These are phyloP conservation scores for Phlebopus sp. DNA, from an alignment of 1,284 basidiomycete genomes.

Conservation along the genomic window DNA sequence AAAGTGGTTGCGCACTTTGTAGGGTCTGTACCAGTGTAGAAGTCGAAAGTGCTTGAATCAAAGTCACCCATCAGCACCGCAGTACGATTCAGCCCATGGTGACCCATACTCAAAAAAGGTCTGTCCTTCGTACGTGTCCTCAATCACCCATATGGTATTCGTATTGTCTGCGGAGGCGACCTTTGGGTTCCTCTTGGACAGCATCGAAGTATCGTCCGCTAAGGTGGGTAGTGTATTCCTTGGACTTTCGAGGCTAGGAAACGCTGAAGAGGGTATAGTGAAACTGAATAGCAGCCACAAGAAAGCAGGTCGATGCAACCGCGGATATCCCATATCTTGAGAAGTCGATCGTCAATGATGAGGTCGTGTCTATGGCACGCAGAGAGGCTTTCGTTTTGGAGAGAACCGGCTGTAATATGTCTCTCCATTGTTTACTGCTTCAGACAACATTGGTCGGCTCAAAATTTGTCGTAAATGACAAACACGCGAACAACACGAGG, in stretches of 20 bases:
- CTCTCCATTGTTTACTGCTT: not conserved
- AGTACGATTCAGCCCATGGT: not conserved
- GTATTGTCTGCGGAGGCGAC: constrained; percentile 42
- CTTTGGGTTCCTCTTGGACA: constrained; percentile 21
- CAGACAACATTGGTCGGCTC: not conserved
- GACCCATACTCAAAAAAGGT: constrained; percentile 53
- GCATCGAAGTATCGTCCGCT: not conserved
- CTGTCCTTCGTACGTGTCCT: constrained; percentile 52
- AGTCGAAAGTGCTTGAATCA: constrained; percentile 48
- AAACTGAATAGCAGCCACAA: constrained; percentile 14
- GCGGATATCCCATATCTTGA: constrained; percentile 17
- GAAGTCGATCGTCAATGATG: constrained; percentile 5
- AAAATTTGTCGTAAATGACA: constrained; percentile 13
- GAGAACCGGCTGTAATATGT: not conserved
- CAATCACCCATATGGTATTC: constrained; percentile 51
- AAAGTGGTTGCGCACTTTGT: constrained; percentile 43
- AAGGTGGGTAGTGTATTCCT: constrained; percentile 5
- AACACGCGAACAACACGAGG: constrained; percentile 25
- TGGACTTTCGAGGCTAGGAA: not conserved
- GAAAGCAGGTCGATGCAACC: constrained; percentile 3
- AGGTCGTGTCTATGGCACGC: not conserved
- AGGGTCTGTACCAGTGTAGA: constrained; percentile 60
- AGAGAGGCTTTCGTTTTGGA: not conserved
- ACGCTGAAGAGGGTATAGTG: constrained; percentile 9
- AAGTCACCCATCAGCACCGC: constrained; percentile 12